These are phyloP conservation scores for Kluyveromyces sp. DNA, from an alignment of 1,139 yeast genomes.

Conservation along the genomic window DNA sequence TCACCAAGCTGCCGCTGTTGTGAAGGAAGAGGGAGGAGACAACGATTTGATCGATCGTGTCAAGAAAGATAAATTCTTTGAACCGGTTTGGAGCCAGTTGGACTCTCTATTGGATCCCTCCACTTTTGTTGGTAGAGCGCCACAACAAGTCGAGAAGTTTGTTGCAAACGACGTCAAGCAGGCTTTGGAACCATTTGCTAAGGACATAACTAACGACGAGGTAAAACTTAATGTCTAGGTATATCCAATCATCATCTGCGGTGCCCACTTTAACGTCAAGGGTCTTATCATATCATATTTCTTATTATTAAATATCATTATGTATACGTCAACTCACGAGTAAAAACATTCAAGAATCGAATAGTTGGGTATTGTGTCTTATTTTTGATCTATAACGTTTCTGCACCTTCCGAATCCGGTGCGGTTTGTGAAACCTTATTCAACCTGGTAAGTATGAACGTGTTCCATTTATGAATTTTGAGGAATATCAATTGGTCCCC, in stretches of 20 bases:
- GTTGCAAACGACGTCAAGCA: constrained; percentile 74
- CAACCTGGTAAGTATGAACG: constrained; percentile 37
- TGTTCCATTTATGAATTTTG: constrained; percentile 61
- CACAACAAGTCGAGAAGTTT: constrained; percentile 94
- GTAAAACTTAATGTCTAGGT: constrained; percentile 53
- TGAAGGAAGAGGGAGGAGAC: constrained; percentile 97
- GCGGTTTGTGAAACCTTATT: background rate
- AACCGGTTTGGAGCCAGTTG: constrained; percentile 82
- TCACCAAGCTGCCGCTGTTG: constrained; percentile 96
- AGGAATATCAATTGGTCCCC: constrained; percentile 55
- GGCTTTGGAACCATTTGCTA: constrained; percentile 67
- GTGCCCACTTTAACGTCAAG: background rate
- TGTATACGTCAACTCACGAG: background rate
- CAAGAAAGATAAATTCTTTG: constrained; percentile 70
- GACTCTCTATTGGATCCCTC: constrained; percentile 79
- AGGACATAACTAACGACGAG: constrained; percentile 52
- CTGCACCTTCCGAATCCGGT: background rate
- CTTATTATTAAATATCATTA: background rate
- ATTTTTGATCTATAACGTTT: background rate
- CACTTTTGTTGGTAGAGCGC: constrained; percentile 98
- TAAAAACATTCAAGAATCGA: background rate
- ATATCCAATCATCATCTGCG: background rate
- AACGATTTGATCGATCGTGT: constrained; percentile 92
- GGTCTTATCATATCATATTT: background rate
- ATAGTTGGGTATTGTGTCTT: background rate